These are phyloP conservation scores for Candida pseudofarinosa DNA, from an alignment of 805 yeast genomes.

Conservation along the genomic window DNA sequence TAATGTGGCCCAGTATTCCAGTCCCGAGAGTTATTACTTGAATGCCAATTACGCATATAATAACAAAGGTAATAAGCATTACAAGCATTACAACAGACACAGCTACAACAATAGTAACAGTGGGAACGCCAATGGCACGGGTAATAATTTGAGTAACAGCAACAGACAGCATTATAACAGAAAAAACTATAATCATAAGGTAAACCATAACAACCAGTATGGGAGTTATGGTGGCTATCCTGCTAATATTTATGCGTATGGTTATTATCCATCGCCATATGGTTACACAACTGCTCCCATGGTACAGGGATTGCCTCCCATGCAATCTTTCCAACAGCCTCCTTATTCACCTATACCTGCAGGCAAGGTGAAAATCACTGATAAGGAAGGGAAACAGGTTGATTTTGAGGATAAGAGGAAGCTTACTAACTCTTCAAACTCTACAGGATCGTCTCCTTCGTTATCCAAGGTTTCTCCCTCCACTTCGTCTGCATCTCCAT, in stretches of 20 bases:
- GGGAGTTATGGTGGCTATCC: constrained; percentile 19
- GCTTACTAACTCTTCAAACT: constrained; percentile 20
- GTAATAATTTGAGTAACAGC: constrained; percentile 1
- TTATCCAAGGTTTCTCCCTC: constrained; percentile 11
- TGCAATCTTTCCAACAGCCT: constrained; percentile 7
- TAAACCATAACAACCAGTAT: constrained; percentile 17
- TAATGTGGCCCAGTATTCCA: neutral
- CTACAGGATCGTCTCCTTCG: constrained; percentile 34
- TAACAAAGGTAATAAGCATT: constrained; percentile 7
- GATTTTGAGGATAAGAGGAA: constrained; percentile 41
- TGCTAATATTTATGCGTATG: constrained; percentile 23
- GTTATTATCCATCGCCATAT: constrained; percentile 23
- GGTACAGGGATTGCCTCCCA: constrained; percentile 10
- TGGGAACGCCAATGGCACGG: constrained; percentile 5
- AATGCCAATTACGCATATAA: constrained; percentile 4
- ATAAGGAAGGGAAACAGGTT: constrained; percentile 39
- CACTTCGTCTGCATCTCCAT: constrained; percentile 6
- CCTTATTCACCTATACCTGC: constrained; percentile 10
- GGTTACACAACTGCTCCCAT: constrained; percentile 15
- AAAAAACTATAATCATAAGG: constrained; percentile 14
- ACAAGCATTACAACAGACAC: constrained; percentile 12
- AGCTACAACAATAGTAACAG: constrained; percentile 8
- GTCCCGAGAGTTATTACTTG: neutral
- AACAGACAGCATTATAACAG: constrained; percentile 10
- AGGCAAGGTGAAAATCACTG: constrained; percentile 35